A percentile compares a stretch with the other conserved stretches of the same genome.
These are phyloP conservation scores for Penicillium verhagenii DNA, from an alignment of 495 filamentous ascomycete genomes.

Conservation along the genomic window DNA sequence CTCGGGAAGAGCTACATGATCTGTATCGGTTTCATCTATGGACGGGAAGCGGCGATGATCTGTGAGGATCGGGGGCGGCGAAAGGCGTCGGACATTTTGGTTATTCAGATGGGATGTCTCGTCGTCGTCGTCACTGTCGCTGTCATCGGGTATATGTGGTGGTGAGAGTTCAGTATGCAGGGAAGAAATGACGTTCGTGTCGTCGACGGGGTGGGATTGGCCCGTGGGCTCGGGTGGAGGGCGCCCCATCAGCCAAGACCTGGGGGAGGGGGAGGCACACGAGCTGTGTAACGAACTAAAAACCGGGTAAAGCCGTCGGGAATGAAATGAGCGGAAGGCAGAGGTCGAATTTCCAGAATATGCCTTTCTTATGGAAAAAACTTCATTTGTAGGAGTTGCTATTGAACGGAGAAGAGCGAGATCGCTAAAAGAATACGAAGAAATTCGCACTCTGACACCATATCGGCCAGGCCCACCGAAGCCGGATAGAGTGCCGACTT, in stretches of 20 bases:
- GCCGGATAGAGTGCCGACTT: slow-evolving; percentile 16
- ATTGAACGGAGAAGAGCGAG: neutral
- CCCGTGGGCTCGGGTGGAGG: slow-evolving; percentile 3
- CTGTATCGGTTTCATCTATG: slow-evolving; percentile 14
- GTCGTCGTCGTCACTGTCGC: slow-evolving; percentile 19
- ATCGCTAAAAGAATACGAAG: slow-evolving; percentile 1
- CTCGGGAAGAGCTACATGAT: slow-evolving; percentile 6
- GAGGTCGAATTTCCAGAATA: neutral
- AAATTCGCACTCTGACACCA: neutral
- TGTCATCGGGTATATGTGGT: slow-evolving; percentile 5
- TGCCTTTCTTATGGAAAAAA: neutral
- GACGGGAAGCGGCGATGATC: slow-evolving; percentile 20
- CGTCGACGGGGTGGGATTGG: slow-evolving; percentile 4
- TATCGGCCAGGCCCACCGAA: slow-evolving; percentile 5
- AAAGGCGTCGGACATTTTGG: slow-evolving; percentile 1
- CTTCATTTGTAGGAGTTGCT: neutral
- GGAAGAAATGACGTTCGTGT: neutral
- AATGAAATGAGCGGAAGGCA: too few relatives aligned
- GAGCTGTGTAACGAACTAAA: slow-evolving; percentile 3
- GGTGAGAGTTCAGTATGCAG: neutral
- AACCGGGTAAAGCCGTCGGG: too few relatives aligned
- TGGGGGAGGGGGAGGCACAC: slow-evolving; percentile 9
- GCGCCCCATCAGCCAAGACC: slow-evolving; percentile 16
- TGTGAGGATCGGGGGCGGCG: slow-evolving; percentile 13
- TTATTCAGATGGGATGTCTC: slow-evolving; percentile 17